Conservation (phyloP, 169 alveolate species). For the Plasmodium blacklocki region DNA sequence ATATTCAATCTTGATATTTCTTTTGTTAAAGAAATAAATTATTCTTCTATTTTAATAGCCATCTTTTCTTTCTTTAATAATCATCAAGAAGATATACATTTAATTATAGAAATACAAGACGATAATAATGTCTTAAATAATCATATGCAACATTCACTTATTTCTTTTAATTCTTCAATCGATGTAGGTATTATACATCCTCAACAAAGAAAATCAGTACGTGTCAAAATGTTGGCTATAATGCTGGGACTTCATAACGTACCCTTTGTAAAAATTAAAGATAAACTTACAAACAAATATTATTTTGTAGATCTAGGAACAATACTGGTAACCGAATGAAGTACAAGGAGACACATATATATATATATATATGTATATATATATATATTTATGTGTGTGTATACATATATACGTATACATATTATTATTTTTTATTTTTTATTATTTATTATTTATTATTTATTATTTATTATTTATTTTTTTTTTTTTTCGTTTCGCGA, state of each 20-base stretch:
- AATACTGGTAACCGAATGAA: constrained; percentile 42
- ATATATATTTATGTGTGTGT: not conserved
- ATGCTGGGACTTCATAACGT: constrained; percentile 53
- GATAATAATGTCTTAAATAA: constrained; percentile 4
- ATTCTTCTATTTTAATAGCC: constrained; percentile 41
- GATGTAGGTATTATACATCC: constrained; percentile 49
- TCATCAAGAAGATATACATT: constrained; percentile 46
- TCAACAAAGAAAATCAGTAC: constrained; percentile 33
- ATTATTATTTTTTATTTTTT: too few relatives aligned
- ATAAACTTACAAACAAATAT: constrained; percentile 13
- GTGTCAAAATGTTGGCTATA: constrained; percentile 42
- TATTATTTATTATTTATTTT: too few relatives aligned
- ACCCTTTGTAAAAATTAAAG: constrained; percentile 31
- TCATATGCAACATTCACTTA: constrained; percentile 17
- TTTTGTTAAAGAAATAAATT: constrained; percentile 65
- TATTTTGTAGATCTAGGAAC: constrained; percentile 54
- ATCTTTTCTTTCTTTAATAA: constrained; percentile 40
- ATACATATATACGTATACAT: not conserved
- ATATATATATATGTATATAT: not conserved
- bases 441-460: too few relatives aligned
- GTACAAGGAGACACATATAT: not conserved
- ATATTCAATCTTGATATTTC: constrained; percentile 40
- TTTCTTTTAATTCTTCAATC: constrained; percentile 41
- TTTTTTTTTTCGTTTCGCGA: too few relatives aligned
- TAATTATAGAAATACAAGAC: constrained; percentile 44